Evolutionary conservation across 2,329 filamentous ascomycete species (phyloP), one percentile per base, ranked within the genome.

Genomic region (Arthrobotrys sphaeroides): DNA sequence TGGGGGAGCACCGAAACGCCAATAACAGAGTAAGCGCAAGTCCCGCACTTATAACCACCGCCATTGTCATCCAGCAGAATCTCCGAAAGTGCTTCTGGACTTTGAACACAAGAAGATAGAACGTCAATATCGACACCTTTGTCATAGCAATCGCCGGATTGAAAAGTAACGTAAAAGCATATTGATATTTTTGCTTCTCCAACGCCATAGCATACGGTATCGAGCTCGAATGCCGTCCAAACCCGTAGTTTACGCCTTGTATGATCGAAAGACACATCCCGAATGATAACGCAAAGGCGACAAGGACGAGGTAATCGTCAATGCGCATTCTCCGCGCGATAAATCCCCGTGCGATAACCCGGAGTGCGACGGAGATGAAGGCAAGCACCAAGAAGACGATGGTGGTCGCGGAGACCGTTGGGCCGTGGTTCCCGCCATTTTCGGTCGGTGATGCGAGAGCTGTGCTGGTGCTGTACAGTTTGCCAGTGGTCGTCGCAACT

Each of bases 51-150:
- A 95, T 96, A 81, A 97, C 93, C 20, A 96, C 86, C 53, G 85
- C 85, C 1, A 97, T 84, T 0, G 91, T 93, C 3, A 87, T 85
- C 85, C 93, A 93, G n/a, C 92, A 95, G n/a, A 90, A 89, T 83
- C 90, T 88, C 73, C 91, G 89, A 78, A 97, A 90, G 57, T 94
- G 85, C 77, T 88, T 88, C 78, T 96, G 89, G 73, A 92, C 91
- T 79, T 90, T 90, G 24, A 92, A 91, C 53, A 97, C 86, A 42
- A 90, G 90, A 57, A 97, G 86, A 83, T 96, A 97, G 82, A 97
- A 97, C 62, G 95, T 86, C 70, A 97, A 86, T 79, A 97, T 92
- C n/a, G 93, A 96, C 0, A 92, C 93, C 83, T 97, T 97, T 59
- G 92, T 93, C 1, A 91, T 89, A 92, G 96, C 96, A 67, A 97